A percentile compares a stretch with the other conserved stretches of the same genome.
Evolutionary conservation across 2,329 filamentous ascomycete species (phyloP).

Genomic region (Phialemoniopsis sp.): DNA sequence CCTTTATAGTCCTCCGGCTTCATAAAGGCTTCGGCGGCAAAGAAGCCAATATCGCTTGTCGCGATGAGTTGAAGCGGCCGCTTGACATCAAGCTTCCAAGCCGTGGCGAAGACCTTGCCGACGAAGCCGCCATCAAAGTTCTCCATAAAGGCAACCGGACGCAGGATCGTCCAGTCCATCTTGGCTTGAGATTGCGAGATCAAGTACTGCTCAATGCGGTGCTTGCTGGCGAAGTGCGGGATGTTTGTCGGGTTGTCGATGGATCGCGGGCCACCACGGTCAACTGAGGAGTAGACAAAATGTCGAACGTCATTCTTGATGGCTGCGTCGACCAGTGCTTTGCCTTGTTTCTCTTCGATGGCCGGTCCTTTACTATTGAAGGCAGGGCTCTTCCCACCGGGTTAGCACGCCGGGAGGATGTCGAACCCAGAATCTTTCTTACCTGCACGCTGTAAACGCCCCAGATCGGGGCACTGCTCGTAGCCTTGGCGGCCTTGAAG

Average conservation of each 20-base stretch:
- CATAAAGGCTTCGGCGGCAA: constrained; percentile 30
- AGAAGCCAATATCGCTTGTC: constrained; percentile 33
- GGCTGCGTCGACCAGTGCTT: constrained; percentile 45
- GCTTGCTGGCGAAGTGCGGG: constrained; percentile 56
- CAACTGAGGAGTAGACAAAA: constrained; percentile 60
- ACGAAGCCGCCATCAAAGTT: constrained; percentile 25
- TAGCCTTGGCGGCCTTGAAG: constrained; percentile 39
- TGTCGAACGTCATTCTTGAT: constrained; percentile 44
- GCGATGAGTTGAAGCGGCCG: constrained; percentile 30
- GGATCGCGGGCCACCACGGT: constrained; percentile 52
- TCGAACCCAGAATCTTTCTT: too few species aligned
- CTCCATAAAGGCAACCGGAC: constrained; percentile 31
- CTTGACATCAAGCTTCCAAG: constrained; percentile 16
- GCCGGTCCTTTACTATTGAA: too few species aligned
- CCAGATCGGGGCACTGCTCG: constrained; percentile 32
- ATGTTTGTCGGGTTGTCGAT: constrained; percentile 46
- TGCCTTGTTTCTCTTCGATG: constrained; percentile 48
- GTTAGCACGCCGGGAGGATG: too few species aligned
- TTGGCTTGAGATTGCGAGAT: constrained; percentile 20
- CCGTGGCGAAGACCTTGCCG: constrained; percentile 24
- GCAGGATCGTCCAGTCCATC: constrained; percentile 21
- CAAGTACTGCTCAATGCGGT: constrained; percentile 55
- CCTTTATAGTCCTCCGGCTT: constrained; percentile 18
- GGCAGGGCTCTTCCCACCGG: too few species aligned
- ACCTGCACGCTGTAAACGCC: constrained; percentile 55